Conservation (phyloP, 108 stramenopile genomes). For the Mayamaea pseudoterrestris region DNA sequence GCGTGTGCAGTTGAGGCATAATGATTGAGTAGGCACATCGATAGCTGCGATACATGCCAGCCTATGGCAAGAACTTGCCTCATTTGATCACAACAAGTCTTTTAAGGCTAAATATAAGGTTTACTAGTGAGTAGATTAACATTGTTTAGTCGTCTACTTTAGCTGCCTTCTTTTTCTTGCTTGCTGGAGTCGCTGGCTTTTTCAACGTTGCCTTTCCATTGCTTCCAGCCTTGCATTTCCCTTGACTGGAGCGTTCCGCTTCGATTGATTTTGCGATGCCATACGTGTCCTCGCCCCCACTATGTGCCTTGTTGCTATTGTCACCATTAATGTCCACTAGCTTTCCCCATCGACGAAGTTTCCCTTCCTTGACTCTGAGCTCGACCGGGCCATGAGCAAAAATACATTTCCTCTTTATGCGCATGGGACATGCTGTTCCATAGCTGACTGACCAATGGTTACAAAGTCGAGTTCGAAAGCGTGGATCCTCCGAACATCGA, state of each 20-base stretch:
- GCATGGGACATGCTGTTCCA: slow-evolving; percentile 84
- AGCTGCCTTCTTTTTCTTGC: no score
- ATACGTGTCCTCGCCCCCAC: slow-evolving; percentile 88
- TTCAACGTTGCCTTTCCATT: no score
- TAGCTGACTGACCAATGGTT: slow-evolving; percentile 79
- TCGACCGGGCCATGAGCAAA: slow-evolving; percentile 94
- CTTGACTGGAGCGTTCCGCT: slow-evolving; percentile 57
- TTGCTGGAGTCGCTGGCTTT: no score
- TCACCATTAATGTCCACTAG: slow-evolving; percentile 71
- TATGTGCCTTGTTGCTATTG: slow-evolving; percentile 64
- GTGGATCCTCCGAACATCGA: slow-evolving; percentile 71
- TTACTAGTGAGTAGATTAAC: no score
- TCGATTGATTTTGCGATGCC: slow-evolving; percentile 71
- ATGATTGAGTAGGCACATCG: no score
- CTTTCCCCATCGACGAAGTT: slow-evolving; percentile 83
- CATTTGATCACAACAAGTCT: no score
- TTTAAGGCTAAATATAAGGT: no score
- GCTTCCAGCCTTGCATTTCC: slow-evolving; percentile 84
- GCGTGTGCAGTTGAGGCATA: no score
- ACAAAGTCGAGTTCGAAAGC: slow-evolving; percentile 89
- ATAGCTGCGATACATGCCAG: no score
- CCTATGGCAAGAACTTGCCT: no score
- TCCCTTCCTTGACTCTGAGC: slow-evolving; percentile 86
- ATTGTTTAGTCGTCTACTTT: no score
- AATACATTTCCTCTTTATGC: slow-evolving; percentile 82